A percentile compares a stretch with the other conserved stretches of the same genome.
Evolutionary conservation across 176 grass and related monocot species (phyloP).

Genomic region (Musa schizocarpa): DNA sequence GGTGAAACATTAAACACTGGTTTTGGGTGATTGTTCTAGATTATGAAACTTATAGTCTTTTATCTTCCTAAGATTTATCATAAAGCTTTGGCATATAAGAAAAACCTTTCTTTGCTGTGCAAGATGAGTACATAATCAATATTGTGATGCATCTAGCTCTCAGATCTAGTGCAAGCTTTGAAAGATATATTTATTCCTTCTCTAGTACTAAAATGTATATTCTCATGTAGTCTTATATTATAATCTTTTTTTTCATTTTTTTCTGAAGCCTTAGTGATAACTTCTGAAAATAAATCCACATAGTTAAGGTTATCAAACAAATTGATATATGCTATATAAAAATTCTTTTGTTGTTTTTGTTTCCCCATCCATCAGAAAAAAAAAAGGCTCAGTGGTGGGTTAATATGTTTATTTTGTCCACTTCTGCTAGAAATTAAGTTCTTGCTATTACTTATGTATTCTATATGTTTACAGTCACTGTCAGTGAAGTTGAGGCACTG

Average conservation of each 20-base stretch:
- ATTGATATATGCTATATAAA: neutral
- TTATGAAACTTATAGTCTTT: neutral
- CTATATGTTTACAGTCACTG: slow-evolving; percentile 40
- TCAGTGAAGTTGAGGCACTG: slow-evolving; percentile 83
- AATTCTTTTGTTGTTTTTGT: neutral
- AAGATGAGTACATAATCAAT: neutral
- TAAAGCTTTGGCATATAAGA: too few relatives aligned
- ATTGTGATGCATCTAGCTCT: neutral
- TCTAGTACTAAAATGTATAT: too few relatives aligned
- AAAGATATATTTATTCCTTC: too few relatives aligned
- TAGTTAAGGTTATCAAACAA: neutral
- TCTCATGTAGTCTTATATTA: too few relatives aligned
- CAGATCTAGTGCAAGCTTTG: too few relatives aligned
- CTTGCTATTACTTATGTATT: neutral
- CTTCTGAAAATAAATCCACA: neutral
- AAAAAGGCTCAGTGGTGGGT: neutral
- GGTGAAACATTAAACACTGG: too few relatives aligned
- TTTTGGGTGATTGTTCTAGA: neutral
- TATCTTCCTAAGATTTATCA: too few relatives aligned
- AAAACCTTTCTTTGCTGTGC: neutral
- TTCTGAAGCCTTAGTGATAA: too few relatives aligned
- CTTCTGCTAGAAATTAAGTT: neutral
- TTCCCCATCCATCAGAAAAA: neutral
- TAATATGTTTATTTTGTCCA: neutral
- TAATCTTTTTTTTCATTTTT: too few relatives aligned